phyloP scores from a whole-genome alignment of 306 rosid genomes.

The Fragaria vesca region DNA sequence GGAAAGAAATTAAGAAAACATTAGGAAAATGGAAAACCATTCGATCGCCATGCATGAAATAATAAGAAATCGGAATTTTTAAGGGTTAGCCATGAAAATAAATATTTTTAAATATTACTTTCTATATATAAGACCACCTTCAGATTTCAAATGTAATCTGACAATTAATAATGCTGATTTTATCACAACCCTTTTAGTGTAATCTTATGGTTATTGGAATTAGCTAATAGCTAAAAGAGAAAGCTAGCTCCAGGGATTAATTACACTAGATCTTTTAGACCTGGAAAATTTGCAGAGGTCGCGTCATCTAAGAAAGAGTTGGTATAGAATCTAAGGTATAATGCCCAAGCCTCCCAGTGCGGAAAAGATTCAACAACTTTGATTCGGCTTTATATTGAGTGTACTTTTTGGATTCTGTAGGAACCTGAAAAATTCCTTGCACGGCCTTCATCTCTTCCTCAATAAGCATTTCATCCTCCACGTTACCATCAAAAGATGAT shows the following conservation, averaged over 20 bases:
- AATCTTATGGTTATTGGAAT: not conserved
- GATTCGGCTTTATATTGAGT: conserved; percentile 48
- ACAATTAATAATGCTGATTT: not conserved
- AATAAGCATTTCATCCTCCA: conserved; percentile 46
- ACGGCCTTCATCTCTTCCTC: conserved; percentile 46
- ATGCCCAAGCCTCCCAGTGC: conserved; percentile 78
- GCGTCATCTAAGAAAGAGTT: not conserved
- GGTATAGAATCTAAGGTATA: conserved; percentile 60
- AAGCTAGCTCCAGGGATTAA: not conserved
- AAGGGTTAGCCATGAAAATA: not conserved
- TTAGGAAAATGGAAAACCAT: not conserved
- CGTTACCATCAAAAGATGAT: conserved; percentile 50
- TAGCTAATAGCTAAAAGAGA: not conserved
- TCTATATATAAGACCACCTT: not conserved
- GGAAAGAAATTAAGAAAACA: not conserved
- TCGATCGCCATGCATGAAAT: not conserved
- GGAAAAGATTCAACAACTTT: conserved; percentile 72
- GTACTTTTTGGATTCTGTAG: conserved; percentile 34
- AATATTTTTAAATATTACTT: not conserved
- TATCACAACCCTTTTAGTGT: not conserved
- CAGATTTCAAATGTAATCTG: not conserved
- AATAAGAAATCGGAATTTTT: not conserved
- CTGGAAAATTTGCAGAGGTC: not conserved
- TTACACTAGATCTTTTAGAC: not conserved
- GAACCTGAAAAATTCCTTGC: conserved; percentile 50